Evolutionary conservation across 2,329 filamentous ascomycete species (phyloP).

Genomic region (Sarocladiaceae sp.): DNA sequence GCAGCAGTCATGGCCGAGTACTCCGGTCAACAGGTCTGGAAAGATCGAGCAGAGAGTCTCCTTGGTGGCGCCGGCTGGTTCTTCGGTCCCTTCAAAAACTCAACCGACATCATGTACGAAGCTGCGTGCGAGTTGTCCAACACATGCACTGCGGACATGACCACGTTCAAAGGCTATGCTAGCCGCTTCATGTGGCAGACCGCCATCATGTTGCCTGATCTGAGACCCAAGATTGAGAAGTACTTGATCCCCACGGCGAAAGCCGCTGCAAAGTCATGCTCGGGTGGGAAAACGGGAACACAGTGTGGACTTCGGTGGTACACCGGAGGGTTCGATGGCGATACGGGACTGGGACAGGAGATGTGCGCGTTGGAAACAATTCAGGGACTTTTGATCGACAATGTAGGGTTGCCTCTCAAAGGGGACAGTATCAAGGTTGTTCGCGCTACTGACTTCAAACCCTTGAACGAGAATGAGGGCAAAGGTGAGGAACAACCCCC

Average conservation of each 20-base stretch:
- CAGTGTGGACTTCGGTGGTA: slow-evolving; percentile 52
- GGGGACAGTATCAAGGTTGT: slow-evolving; percentile 34
- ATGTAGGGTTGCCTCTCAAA: slow-evolving; percentile 32
- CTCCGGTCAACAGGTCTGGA: slow-evolving; percentile 47
- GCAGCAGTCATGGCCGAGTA: slow-evolving; percentile 56
- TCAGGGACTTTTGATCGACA: slow-evolving; percentile 40
- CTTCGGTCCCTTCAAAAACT: slow-evolving; percentile 40
- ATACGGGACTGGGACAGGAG: slow-evolving; percentile 46
- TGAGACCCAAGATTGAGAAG: slow-evolving; percentile 32
- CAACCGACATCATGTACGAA: slow-evolving; percentile 51
- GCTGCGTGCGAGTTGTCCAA: slow-evolving; percentile 46
- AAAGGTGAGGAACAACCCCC: too few species aligned
- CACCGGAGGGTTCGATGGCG: slow-evolving; percentile 42
- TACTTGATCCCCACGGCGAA: slow-evolving; percentile 39
- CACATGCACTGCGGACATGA: slow-evolving; percentile 50
- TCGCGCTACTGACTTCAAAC: slow-evolving; percentile 11
- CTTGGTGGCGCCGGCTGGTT: slow-evolving; percentile 39
- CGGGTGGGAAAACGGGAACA: slow-evolving; percentile 36
- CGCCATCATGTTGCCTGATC: slow-evolving; percentile 42
- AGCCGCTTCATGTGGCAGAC: slow-evolving; percentile 50
- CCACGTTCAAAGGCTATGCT: slow-evolving; percentile 55
- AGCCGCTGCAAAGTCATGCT: slow-evolving; percentile 45
- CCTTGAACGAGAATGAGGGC: not conserved
- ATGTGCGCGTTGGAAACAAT: slow-evolving; percentile 52
- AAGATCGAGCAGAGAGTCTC: slow-evolving; percentile 39